phyloP scores from a whole-genome alignment of 768 basidiomycete genomes.

The Strobilomyces confusus region DNA sequence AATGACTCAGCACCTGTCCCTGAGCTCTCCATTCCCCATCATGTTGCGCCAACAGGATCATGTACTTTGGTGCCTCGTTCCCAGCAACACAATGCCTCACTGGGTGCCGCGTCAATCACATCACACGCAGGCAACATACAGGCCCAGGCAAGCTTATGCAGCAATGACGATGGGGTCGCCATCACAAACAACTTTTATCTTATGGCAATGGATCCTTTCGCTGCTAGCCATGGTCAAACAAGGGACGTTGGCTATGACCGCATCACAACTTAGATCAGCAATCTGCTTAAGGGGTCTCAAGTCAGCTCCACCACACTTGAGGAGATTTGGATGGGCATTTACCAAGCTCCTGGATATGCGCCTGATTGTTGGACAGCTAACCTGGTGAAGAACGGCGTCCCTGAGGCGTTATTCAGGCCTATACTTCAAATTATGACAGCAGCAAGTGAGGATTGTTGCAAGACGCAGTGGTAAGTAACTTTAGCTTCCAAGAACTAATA shows the following conservation, averaged over 20 bases:
- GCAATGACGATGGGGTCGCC: too few relatives aligned
- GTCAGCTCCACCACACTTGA: neutral
- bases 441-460: neutral
- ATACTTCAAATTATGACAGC: neutral
- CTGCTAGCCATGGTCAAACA: neutral
- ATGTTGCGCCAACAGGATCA: too few relatives aligned
- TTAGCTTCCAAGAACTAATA: neutral
- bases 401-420: neutral
- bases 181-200: neutral
- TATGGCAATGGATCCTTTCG: neutral
- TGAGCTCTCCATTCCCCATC: too few relatives aligned
- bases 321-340: neutral
- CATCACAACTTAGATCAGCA: neutral
- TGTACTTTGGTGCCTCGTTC: too few relatives aligned
- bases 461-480: neutral
- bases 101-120: too few relatives aligned
- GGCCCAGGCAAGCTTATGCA: too few relatives aligned
- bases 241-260: neutral
- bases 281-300: neutral
- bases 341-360: neutral
- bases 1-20: too few relatives aligned
- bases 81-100: too few relatives aligned
- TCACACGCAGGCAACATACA: too few relatives aligned
- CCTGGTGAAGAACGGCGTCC: neutral
- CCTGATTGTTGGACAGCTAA: neutral